phyloP scores from a whole-genome alignment of 306 rosid species.

The Leucaena leucocephala region DNA sequence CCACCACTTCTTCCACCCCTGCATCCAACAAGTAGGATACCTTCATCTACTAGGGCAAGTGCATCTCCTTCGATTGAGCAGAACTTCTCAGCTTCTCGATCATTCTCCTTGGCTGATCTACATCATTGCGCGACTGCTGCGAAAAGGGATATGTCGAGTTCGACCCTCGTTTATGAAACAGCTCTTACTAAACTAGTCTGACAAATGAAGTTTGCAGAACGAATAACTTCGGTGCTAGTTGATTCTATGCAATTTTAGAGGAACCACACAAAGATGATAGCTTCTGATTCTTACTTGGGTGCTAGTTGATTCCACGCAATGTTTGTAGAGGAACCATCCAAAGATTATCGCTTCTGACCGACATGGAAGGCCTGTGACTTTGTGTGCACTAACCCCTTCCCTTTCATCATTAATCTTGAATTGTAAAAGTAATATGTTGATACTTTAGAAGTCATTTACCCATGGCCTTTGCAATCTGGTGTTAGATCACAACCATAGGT shows the following conservation, averaged over 20 bases:
- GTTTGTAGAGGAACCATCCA: not conserved
- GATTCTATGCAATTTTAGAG: constrained; percentile 30
- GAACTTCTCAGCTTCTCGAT: constrained; percentile 45
- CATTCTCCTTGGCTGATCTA: constrained; percentile 68
- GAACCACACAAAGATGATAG: not conserved
- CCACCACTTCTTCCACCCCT: constrained; percentile 55
- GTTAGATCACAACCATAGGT: not conserved
- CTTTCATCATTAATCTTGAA: not conserved
- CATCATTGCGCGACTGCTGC: constrained; percentile 59
- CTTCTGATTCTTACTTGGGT: constrained; percentile 28
- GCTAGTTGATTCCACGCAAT: constrained; percentile 31
- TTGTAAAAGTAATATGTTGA: constrained; percentile 6
- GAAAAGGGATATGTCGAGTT: constrained; percentile 32
- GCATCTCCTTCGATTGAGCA: constrained; percentile 37
- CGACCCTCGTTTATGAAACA: constrained; percentile 34
- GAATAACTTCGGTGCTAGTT: constrained; percentile 32
- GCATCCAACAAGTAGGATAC: constrained; percentile 44
- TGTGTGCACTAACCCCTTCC: constrained; percentile 5
- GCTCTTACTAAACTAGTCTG: constrained; percentile 27
- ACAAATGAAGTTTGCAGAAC: constrained; percentile 4
- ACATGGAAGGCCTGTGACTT: not conserved
- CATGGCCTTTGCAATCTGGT: not conserved
- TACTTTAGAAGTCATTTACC: not conserved
- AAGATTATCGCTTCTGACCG: not conserved
- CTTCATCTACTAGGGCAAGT: constrained; percentile 1